Evolutionary conservation across 225 moss, liverwort and hornwort species (phyloP), one percentile per base, ranked within the genome.

Genomic region (Marchantia polymorpha): DNA sequence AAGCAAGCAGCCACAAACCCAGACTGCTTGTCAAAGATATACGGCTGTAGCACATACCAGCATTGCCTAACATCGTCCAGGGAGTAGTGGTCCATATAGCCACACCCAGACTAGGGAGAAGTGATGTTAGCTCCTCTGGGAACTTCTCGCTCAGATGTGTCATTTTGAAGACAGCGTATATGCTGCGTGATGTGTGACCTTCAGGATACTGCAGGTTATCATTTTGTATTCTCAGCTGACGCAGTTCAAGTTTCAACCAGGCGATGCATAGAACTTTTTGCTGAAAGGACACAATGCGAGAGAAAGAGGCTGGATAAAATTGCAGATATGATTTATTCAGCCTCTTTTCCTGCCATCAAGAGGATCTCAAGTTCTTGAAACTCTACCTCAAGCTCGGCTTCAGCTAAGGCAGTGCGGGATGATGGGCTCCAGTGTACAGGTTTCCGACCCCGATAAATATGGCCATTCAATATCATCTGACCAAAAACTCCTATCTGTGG

Each of bases 381-480:
- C 19, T 29, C 76, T 84, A 92, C 95, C 95, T 97, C 97, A 84
- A 97, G 97, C 90, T 97, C 97, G 69, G 97, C 97, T 88, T 97
- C 97, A 52, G 97, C 97, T 83, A 97, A 89, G 63, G 97, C 97
- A 30, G 97, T 97, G 82, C 90, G 87, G 58, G 97, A 97, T 47
- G 97, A 97, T 59, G 97, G 97, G 75, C 97, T 97, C 97, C 97
- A 97, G 68, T 97, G 93, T 30, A 97, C 94, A 85, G 97, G 97
- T 80, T 94, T 97, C 61, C 86, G 92, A 71, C 97, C 97, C 83
- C 97, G 85, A 81, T 94, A 97, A 30, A 97, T 97, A 79, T 97
- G 94, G 27, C 97, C 94, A 83, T 93, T 97, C 64, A 97, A 77
- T 51, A 94, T 88, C 97, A 97, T 97, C 85, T 90, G 88, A 12